Evolutionary conservation across 139 green algal species (phyloP).

Genomic region (Coelastrella sp.): DNA sequence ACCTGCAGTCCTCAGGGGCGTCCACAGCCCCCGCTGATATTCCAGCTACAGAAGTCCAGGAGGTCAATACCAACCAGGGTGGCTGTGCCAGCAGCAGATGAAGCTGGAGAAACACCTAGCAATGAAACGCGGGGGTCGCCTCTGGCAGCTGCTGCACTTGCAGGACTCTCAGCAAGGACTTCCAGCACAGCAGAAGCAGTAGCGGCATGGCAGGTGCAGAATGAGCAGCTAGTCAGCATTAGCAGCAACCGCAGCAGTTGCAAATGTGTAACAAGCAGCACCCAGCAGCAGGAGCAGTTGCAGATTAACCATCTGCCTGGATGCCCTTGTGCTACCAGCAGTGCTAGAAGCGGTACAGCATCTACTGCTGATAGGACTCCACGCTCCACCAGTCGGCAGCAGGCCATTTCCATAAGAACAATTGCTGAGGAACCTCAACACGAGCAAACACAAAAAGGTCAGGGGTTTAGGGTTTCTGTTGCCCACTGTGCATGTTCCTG

Average conservation of each 20-base stretch:
- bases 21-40: background rate
- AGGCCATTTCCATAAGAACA: background rate
- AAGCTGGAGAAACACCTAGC: background rate
- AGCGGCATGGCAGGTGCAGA: background rate
- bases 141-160: background rate
- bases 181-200: background rate
- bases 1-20: too few relatives aligned
- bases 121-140: background rate
- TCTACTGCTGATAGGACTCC: background rate
- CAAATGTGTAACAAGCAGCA: background rate
- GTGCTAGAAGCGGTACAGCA: background rate
- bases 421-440: too few relatives aligned
- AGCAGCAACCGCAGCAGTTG: background rate
- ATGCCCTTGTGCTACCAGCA: background rate
- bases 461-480: too few relatives aligned
- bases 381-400: background rate
- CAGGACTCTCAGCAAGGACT: background rate
- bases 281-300: background rate
- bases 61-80: background rate
- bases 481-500: too few relatives aligned
- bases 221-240: background rate
- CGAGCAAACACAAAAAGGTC: too few relatives aligned
- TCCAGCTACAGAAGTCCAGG: background rate
- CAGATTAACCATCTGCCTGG: background rate
- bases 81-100: background rate